These are phyloP conservation scores for Hypoxylon sp. DNA, from an alignment of 2,329 filamentous ascomycete genomes.

Conservation along the genomic window DNA sequence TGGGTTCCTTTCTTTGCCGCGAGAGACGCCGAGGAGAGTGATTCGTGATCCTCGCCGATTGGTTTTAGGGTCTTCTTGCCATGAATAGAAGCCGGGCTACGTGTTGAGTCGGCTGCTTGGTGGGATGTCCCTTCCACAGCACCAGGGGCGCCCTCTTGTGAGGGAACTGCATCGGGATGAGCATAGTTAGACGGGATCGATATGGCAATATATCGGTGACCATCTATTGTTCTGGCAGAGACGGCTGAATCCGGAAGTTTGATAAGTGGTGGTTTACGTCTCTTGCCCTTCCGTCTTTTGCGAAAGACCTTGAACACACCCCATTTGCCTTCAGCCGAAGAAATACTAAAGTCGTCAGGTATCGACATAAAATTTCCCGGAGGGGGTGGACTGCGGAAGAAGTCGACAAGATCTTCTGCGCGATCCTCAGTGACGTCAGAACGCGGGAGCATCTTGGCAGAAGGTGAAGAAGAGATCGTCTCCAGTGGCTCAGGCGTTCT, in stretches of 20 bases:
- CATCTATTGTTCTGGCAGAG: slow-evolving; percentile 66
- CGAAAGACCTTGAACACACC: slow-evolving; percentile 60
- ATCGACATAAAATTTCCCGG: slow-evolving; percentile 66
- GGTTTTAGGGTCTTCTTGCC: slow-evolving; percentile 55
- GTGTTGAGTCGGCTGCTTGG: slow-evolving; percentile 42
- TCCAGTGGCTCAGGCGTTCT: slow-evolving; percentile 26
- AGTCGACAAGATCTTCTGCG: slow-evolving; percentile 59
- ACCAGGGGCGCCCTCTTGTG: slow-evolving; percentile 47
- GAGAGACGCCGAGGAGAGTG: slow-evolving; percentile 44
- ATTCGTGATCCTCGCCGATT: slow-evolving; percentile 57
- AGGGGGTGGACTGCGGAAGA: slow-evolving; percentile 65
- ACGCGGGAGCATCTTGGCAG: slow-evolving; percentile 35
- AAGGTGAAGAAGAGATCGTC: slow-evolving; percentile 18
- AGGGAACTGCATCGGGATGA: slow-evolving; percentile 56
- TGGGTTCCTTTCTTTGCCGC: slow-evolving; percentile 27
- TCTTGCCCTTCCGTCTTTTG: slow-evolving; percentile 56
- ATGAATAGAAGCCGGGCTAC: slow-evolving; percentile 33
- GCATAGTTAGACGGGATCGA: slow-evolving; percentile 70
- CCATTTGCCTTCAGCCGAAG: slow-evolving; percentile 56
- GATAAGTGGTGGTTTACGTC: slow-evolving; percentile 51
- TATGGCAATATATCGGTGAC: slow-evolving; percentile 72
- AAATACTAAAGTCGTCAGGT: slow-evolving; percentile 51
- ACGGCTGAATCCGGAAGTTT: slow-evolving; percentile 70
- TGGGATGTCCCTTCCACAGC: slow-evolving; percentile 39
- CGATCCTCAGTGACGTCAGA: slow-evolving; percentile 35